Evolutionary conservation across 352 stramenopile genomes (phyloP), one percentile per base, ranked within the genome.

Genomic region (Poterioochromonas sp.): DNA sequence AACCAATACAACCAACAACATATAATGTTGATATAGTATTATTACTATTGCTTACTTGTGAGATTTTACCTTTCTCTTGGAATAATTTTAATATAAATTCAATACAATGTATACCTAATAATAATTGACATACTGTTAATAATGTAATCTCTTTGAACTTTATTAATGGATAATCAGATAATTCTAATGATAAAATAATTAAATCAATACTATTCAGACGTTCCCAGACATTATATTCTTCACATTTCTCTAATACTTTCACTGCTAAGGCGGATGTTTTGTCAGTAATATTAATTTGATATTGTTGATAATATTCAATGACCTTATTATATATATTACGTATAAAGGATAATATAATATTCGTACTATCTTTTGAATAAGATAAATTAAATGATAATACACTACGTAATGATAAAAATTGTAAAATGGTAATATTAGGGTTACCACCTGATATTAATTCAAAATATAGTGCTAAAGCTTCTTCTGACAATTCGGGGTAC

Each of bases 381-480:
- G 26, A 35, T 39, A 71, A 71, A 18, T 71, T 71, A 29, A 69
- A 78, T 18, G 8, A 12, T 1, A 78, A 29, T 34, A 78, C 71
- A 26, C 32, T 15, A 12, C 32, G 8, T 26, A 78, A 35, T 15
- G 26, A 47, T 32, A 78, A 20, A 34, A 78, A 78, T 29, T 78
- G 71, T 34, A 78, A 11, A 3, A 78, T 18, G 18, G 29, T 41
- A 29, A 78, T 41, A 20, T 65, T 3, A 8, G 1, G 2, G n/a
- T 68, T 44, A 22, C 71, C 71, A 18, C 20, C 47, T 35, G 71
- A 65, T 44, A 78, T 68, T 35, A 78, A 53, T 37, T 78, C 71
- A 53, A 41, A 78, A 69, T 78, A 78, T 22, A 78, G 32, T 18
- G 71, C 71, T 15, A 69, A 12, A 32, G 8, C 71, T 44, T 78